Evolutionary conservation across 192 early-diverging fungal species (phyloP).

Genomic region (Phycomyces nitens): DNA sequence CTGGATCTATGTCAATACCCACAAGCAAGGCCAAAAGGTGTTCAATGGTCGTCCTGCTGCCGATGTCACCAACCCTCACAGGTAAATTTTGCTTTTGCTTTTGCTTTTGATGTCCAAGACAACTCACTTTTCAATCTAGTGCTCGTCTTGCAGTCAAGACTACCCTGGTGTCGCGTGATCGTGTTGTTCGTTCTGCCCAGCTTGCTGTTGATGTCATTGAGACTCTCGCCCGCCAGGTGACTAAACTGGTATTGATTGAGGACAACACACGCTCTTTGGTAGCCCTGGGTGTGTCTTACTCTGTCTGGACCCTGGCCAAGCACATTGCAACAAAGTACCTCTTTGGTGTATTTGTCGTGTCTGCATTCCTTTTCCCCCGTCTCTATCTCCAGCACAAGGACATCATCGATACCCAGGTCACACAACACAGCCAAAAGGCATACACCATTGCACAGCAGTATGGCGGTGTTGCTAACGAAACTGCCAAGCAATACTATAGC

Average conservation of each 20-base stretch:
- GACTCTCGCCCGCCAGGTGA: conserved; percentile 19
- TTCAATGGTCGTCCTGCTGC: conserved; percentile 19
- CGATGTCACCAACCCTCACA: conserved; percentile 27
- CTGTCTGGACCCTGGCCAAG: conserved; percentile 32
- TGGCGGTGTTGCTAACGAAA: conserved; percentile 26
- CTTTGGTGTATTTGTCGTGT: conserved; percentile 19
- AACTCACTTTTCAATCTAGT: too few relatives aligned
- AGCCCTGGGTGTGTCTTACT: conserved; percentile 18
- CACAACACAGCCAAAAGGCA: conserved; percentile 21
- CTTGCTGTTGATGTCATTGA: conserved; percentile 30
- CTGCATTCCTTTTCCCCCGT: conserved; percentile 25
- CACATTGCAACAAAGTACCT: conserved; percentile 31
- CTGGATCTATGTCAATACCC: conserved; percentile 34
- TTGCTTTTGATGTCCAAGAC: too few relatives aligned
- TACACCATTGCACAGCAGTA: conserved; percentile 22
- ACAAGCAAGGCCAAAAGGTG: conserved; percentile 25
- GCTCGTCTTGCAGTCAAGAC: conserved; percentile 17
- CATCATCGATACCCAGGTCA: conserved; percentile 24
- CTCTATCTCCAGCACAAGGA: conserved; percentile 34
- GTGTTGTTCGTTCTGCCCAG: conserved; percentile 20
- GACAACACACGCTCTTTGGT: conserved; percentile 26
- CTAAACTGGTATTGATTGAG: conserved; percentile 32
- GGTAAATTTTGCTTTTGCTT: too few relatives aligned
- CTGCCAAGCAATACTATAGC: conserved; percentile 19
- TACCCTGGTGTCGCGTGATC: conserved; percentile 27